A percentile compares a stretch with the other conserved stretches of the same genome.
These are phyloP conservation scores for Fusarium sp. DNA, from an alignment of 2,329 filamentous ascomycete genomes.

Conservation along the genomic window DNA sequence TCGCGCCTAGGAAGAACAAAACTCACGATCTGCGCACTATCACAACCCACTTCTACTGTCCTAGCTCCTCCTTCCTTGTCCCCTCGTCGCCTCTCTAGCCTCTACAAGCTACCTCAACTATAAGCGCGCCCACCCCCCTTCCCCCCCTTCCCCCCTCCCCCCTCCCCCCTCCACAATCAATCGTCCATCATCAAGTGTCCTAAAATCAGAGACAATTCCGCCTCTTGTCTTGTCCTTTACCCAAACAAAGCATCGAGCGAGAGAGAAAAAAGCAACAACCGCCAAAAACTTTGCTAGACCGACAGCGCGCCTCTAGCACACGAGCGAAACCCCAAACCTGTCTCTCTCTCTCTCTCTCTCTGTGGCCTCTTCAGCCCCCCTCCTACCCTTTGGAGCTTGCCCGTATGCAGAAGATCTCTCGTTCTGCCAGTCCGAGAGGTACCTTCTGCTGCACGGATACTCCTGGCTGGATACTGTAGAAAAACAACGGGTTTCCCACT, in stretches of 20 bases:
- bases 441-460: constrained; percentile 19
- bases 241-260: not conserved
- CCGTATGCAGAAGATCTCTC: constrained; percentile 42
- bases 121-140: not conserved
- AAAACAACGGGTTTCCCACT: constrained; percentile 32
- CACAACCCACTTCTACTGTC: constrained; percentile 29
- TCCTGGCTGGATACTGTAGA: constrained; percentile 22
- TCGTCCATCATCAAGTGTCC: constrained; percentile 23
- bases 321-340: constrained; percentile 21
- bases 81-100: not conserved
- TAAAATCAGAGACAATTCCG: constrained; percentile 37
- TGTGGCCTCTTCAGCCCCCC: constrained; percentile 23
- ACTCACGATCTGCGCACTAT: too few species aligned
- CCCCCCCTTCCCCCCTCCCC: not conserved
- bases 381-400: constrained; percentile 32
- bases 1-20: not conserved
- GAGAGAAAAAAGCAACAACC: constrained; percentile 40
- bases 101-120: constrained; percentile 14
- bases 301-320: constrained; percentile 36
- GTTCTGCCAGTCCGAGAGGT: constrained; percentile 12
- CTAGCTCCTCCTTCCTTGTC: not conserved
- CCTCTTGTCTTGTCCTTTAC: constrained; percentile 38
- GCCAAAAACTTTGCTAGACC: constrained; percentile 29
- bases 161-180: constrained; percentile 25
- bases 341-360: not conserved